Percentiles rank a stretch among this genome's conserved stretches.
These are phyloP conservation scores for Colletotrichum chlorophyti DNA, from an alignment of 2,329 filamentous ascomycete species.

Conservation along the genomic window DNA sequence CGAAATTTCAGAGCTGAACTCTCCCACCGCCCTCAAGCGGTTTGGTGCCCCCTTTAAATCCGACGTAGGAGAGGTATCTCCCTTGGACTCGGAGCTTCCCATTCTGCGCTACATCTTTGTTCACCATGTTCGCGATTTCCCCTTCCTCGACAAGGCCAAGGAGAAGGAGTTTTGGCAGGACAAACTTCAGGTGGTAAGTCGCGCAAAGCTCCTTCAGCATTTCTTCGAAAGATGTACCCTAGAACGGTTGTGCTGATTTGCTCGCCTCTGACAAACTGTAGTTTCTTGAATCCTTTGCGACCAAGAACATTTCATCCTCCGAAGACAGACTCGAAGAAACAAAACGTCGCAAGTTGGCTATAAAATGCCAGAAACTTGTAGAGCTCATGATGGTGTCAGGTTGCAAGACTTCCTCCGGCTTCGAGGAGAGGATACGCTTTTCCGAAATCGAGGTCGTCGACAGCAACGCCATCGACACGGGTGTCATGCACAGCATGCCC, in stretches of 20 bases:
- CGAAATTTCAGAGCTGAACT: constrained; percentile 93
- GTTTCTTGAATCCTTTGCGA: constrained; percentile 97
- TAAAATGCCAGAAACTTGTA: constrained; percentile 93
- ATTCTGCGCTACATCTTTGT: constrained; percentile 97
- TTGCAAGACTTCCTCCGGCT: constrained; percentile 92
- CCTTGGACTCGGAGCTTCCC: constrained; percentile 91
- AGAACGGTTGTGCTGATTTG: constrained; percentile 17
- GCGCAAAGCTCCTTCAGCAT: neutral
- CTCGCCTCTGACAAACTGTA: constrained; percentile 42
- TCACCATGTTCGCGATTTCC: constrained; percentile 96
- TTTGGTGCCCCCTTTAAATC: constrained; percentile 97
- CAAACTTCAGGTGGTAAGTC: constrained; percentile 87
- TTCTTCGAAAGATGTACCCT: neutral
- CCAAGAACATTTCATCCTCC: constrained; percentile 95
- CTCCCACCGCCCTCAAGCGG: constrained; percentile 89
- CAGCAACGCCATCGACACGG: constrained; percentile 88
- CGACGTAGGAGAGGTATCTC: constrained; percentile 89
- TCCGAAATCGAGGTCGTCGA: constrained; percentile 97
- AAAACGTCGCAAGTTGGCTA: constrained; percentile 88
- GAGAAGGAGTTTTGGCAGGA: constrained; percentile 99
- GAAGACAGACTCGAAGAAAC: constrained; percentile 96
- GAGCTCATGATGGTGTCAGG: constrained; percentile 99
- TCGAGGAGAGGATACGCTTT: constrained; percentile 96
- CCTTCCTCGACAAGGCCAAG: constrained; percentile 92
- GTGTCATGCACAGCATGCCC: constrained; percentile 84